phyloP scores from a whole-genome alignment of 345 rosid genomes.

The Arabidopsis arenosa region DNA sequence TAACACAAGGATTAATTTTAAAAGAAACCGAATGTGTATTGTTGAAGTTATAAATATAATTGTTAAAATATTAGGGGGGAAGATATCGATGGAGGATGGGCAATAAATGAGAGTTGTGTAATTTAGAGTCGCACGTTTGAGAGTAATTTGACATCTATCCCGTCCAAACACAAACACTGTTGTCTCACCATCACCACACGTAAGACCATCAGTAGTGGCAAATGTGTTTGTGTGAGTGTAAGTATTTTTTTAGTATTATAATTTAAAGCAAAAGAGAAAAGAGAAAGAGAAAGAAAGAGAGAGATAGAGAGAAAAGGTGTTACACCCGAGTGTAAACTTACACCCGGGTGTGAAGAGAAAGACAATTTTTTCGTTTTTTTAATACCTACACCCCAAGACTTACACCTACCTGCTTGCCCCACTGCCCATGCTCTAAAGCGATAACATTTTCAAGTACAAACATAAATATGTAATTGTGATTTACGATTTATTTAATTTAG shows the following conservation, averaged over 20 bases:
- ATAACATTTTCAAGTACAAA: slow-evolving; percentile 1
- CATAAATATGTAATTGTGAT: not conserved
- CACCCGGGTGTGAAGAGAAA: no score
- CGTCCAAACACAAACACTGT: slow-evolving; percentile 37
- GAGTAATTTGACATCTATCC: slow-evolving; percentile 36
- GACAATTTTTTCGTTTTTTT: no score
- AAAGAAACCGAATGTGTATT: not conserved
- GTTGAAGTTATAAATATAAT: slow-evolving; percentile 1
- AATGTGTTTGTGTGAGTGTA: no score
- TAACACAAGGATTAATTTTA: not conserved
- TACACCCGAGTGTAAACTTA: no score
- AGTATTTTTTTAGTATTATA: no score
- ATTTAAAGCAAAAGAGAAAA: no score
- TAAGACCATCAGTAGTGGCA: no score
- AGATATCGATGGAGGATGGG: slow-evolving; percentile 31
- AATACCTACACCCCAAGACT: no score
- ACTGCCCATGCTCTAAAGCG: no score
- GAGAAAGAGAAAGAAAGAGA: no score
- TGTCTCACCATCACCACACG: slow-evolving; percentile 42
- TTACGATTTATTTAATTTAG: not conserved
- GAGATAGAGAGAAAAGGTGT: no score
- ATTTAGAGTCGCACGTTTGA: slow-evolving; percentile 34
- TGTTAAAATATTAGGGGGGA: not conserved
- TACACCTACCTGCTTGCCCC: no score
- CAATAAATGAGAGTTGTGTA: slow-evolving; percentile 17